phyloP scores from a whole-genome alignment of 805 yeast genomes.

The Allodekkera sacchari region DNA sequence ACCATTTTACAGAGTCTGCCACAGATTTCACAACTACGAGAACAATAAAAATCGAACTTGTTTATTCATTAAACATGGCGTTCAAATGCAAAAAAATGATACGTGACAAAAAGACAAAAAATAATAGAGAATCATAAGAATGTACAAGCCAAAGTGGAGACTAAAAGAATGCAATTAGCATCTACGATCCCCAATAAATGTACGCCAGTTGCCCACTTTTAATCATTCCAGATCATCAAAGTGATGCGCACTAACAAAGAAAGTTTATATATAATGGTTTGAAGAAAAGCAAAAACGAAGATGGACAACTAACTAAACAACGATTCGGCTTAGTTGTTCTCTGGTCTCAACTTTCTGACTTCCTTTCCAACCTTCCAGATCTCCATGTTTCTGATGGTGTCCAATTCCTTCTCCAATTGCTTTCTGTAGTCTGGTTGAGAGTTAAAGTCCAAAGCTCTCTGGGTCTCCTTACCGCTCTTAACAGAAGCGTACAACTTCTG shows the following conservation, averaged over 20 bases:
- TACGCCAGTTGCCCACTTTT: no score
- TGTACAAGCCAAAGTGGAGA: slow-evolving; percentile 5
- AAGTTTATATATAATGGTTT: not conserved
- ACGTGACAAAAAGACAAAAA: slow-evolving; percentile 7
- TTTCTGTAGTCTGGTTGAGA: slow-evolving; percentile 97
- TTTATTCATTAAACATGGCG: slow-evolving; percentile 34
- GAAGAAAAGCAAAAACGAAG: not conserved
- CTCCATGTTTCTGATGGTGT: slow-evolving; percentile 92
- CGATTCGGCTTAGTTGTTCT: slow-evolving; percentile 62
- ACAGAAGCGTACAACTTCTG: slow-evolving; percentile 92
- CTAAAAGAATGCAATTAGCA: slow-evolving; percentile 2
- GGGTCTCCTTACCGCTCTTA: slow-evolving; percentile 93
- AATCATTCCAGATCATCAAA: slow-evolving; percentile 2
- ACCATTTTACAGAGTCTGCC: not conserved
- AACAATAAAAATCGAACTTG: no score
- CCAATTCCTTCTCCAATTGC: slow-evolving; percentile 87
- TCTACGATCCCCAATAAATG: no score
- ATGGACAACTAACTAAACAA: not conserved
- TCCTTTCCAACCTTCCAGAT: slow-evolving; percentile 99
- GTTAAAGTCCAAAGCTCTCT: slow-evolving; percentile 98
- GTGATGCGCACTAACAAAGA: no score
- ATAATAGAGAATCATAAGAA: slow-evolving; percentile 8
- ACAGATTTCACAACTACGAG: slow-evolving; percentile 13
- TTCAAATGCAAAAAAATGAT: slow-evolving; percentile 22
- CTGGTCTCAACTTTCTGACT: slow-evolving; percentile 99